phyloP scores from a whole-genome alignment of 75 land plant genomes.

The Sequoia sempervirens region DNA sequence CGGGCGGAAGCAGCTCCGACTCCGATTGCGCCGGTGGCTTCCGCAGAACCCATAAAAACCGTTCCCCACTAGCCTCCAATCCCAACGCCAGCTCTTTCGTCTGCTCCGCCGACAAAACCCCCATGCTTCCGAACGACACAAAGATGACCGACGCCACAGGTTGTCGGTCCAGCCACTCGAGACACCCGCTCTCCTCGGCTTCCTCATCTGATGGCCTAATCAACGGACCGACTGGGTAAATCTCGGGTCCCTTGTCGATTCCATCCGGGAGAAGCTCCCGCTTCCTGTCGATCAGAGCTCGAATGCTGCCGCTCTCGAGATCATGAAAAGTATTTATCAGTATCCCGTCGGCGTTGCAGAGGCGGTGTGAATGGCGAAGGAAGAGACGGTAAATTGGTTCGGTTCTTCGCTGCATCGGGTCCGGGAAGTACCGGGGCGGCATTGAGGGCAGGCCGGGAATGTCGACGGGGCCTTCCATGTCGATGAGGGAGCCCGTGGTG shows the following conservation, averaged over 20 bases:
- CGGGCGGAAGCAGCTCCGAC: slow-evolving; percentile 19
- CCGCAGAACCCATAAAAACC: slow-evolving; percentile 67
- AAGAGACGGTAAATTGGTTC: slow-evolving; percentile 14
- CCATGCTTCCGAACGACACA: slow-evolving; percentile 60
- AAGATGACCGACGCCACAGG: slow-evolving; percentile 52
- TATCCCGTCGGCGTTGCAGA: slow-evolving; percentile 21
- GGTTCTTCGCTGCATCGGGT: slow-evolving; percentile 8
- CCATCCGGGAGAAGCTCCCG: slow-evolving; percentile 8
- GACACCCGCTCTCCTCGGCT: slow-evolving; percentile 6
- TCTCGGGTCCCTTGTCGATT: slow-evolving; percentile 3
- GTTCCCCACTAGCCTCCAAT: slow-evolving; percentile 46
- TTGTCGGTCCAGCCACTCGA: slow-evolving; percentile 52
- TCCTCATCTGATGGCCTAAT: neutral
- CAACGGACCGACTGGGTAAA: slow-evolving; percentile 44
- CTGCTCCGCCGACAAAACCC: slow-evolving; percentile 29
- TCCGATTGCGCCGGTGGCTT: neutral
- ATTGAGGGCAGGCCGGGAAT: slow-evolving; percentile 27
- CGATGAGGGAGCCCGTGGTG: neutral
- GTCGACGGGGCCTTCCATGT: neutral
- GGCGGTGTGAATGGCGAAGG: neutral
- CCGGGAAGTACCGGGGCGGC: slow-evolving; percentile 14
- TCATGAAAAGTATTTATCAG: slow-evolving; percentile 28
- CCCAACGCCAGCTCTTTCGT: slow-evolving; percentile 55
- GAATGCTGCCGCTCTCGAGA: too few species aligned
- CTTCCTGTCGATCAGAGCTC: slow-evolving; percentile 10